Percentiles rank a stretch among this genome's conserved stretches.
Evolutionary conservation across 1,284 basidiomycete species (phyloP).

Genomic region (Boletus chippewaensis): DNA sequence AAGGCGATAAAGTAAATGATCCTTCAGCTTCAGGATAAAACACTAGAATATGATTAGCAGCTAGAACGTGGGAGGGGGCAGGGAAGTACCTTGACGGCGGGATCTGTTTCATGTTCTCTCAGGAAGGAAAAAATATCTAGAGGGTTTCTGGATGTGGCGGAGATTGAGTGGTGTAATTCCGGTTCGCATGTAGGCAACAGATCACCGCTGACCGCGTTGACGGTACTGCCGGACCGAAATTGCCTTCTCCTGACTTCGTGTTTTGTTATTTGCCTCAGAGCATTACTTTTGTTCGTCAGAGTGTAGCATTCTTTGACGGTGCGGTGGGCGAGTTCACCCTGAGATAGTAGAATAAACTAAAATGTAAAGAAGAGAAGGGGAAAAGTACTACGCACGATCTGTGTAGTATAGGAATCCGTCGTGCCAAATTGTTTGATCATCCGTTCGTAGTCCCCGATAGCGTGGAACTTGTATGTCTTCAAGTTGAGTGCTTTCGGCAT

Average conservation of each 20-base stretch:
- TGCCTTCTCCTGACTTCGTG: constrained; percentile 7
- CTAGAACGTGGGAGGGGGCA: background rate
- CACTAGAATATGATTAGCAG: constrained; percentile 2
- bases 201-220: background rate
- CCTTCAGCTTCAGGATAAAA: constrained; percentile 3
- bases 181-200: background rate
- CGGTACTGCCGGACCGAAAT: background rate
- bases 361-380: background rate
- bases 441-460: constrained; percentile 31
- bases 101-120: background rate
- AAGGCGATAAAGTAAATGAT: constrained; percentile 2
- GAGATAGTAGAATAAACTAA: background rate
- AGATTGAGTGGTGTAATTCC: constrained; percentile 10
- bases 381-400: constrained; percentile 9
- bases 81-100: constrained; percentile 5
- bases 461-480: constrained; percentile 30
- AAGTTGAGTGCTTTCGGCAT: constrained; percentile 8
- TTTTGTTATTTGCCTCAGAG: constrained; percentile 23
- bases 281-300: constrained; percentile 27
- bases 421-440: constrained; percentile 21
- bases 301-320: constrained; percentile 28
- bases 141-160: background rate
- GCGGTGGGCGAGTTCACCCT: constrained; percentile 34
- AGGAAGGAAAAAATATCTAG: constrained; percentile 4
- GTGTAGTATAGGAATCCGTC: background rate